Conservation (phyloP, 345 rosid genomes). For the Raphanus raphanistrum region DNA sequence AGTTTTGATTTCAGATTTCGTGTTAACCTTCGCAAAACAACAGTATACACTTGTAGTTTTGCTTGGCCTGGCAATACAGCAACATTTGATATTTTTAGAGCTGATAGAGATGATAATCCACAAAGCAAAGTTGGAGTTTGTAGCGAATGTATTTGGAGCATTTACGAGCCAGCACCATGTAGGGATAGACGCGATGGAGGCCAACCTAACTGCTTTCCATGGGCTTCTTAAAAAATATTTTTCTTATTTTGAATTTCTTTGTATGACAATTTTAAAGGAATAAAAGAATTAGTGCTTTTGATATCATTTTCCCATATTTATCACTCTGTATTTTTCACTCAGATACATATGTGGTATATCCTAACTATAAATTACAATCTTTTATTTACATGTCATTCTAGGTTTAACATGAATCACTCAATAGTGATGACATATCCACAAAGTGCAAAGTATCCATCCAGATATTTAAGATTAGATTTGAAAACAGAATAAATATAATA, state of each 20-base stretch:
- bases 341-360: not conserved
- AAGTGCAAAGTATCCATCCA: not conserved
- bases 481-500: too few species aligned
- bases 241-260: not conserved
- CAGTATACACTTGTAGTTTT: not conserved
- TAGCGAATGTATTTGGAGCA: not conserved
- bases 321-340: not conserved
- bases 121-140: not conserved
- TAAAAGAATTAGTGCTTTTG: not conserved
- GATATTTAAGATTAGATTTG: not conserved
- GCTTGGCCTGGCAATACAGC: not conserved
- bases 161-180: not conserved
- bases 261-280: not conserved
- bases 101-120: not conserved
- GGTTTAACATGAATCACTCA: not conserved
- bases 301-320: not conserved
- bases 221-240: not conserved
- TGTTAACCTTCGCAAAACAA: conserved; percentile 2
- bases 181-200: not conserved
- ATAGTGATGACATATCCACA: not conserved
- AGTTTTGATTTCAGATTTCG: conserved; percentile 20
- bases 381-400: not conserved
- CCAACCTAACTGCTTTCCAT: conserved; percentile 2
- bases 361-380: not conserved
- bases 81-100: not conserved